Conservation (phyloP, 495 filamentous ascomycete genomes). For the Durotheca rogersii region DNA sequence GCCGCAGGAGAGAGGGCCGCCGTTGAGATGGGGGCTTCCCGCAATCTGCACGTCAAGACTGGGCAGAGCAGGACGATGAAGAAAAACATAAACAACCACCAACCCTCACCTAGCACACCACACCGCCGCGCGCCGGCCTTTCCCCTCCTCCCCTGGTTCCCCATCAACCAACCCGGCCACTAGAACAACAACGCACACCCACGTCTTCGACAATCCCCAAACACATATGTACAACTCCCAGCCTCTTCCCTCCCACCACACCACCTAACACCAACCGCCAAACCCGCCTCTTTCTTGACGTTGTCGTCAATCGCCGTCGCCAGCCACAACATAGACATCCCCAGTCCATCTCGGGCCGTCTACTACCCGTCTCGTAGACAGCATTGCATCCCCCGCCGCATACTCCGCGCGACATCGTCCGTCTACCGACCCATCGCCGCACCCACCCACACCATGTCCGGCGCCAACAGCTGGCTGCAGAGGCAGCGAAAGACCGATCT, state of each 20-base stretch:
- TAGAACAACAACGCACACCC: no score
- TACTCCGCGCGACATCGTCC: conserved; percentile 32
- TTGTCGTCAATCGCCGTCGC: conserved; percentile 7
- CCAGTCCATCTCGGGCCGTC: conserved; percentile 22
- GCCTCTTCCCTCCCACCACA: conserved; percentile 18
- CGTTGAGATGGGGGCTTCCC: no score
- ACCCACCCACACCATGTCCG: conserved; percentile 47
- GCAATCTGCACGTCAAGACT: no score
- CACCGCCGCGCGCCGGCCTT: no score
- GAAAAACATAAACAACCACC: no score
- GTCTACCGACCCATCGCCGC: no score
- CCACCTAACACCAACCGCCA: conserved; percentile 2
- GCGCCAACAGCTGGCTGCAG: conserved; percentile 68
- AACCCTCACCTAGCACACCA: no score
- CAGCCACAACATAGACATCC: conserved; percentile 4
- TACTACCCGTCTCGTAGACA: conserved; percentile 15
- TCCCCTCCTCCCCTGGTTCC: no score
- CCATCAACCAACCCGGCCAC: no score
- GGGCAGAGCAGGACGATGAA: no score
- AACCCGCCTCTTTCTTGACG: conserved; percentile 23
- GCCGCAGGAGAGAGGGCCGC: no score
- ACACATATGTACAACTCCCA: background rate
- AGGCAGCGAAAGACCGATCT: conserved; percentile 84
- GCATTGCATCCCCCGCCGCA: conserved; percentile 38
- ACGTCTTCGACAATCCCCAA: no score